Evolutionary conservation across 768 basidiomycete genomes (phyloP).

Genomic region (Podaxis carcinomalis): DNA sequence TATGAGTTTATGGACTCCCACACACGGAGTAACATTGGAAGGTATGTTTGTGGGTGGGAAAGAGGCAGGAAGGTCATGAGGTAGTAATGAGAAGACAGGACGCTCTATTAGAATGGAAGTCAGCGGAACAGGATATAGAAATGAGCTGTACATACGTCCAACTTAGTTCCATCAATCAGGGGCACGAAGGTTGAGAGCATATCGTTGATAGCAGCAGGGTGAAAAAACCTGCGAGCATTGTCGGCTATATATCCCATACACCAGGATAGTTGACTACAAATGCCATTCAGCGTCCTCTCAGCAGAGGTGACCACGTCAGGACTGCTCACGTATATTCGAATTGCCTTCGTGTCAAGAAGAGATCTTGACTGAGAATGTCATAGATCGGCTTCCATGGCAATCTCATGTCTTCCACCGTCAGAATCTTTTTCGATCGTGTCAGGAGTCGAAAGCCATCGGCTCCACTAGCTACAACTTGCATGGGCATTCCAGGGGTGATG

Average conservation of each 20-base stretch:
- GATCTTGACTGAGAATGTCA: constrained; percentile 62
- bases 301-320: neutral
- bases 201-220: constrained; percentile 79
- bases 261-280: constrained; percentile 63
- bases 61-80: constrained; percentile 82
- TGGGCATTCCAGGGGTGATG: constrained; percentile 73
- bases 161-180: constrained; percentile 63
- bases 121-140: neutral
- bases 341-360: constrained; percentile 73
- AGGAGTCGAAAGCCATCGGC: constrained; percentile 58
- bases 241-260: constrained; percentile 72
- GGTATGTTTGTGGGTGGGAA: constrained; percentile 80
- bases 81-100: constrained; percentile 82
- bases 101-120: constrained; percentile 38
- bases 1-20: constrained; percentile 91
- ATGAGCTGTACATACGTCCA: constrained; percentile 52
- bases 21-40: constrained; percentile 76
- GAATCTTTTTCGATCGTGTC: constrained; percentile 66
- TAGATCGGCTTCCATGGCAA: constrained; percentile 82
- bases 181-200: constrained; percentile 90
- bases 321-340: constrained; percentile 70
- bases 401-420: constrained; percentile 73
- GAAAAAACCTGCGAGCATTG: constrained; percentile 76
- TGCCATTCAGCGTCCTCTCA: constrained; percentile 5
- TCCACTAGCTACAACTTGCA: constrained; percentile 61